Percentiles rank a stretch among this genome's conserved stretches.
phyloP scores from a whole-genome alignment of 768 basidiomycete genomes.

The Suillus americanus region DNA sequence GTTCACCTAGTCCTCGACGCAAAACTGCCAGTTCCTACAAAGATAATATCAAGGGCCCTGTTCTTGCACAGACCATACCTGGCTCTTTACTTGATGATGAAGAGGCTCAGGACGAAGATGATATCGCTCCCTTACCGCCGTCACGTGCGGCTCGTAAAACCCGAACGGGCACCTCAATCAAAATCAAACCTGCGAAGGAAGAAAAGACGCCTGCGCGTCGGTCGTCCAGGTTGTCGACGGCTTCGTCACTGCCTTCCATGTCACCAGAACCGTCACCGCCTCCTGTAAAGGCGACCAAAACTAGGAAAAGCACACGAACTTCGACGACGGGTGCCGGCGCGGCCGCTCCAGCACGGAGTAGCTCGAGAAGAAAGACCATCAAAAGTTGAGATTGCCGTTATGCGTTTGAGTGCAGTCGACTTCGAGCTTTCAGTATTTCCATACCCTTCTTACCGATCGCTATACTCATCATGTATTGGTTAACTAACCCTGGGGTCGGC shows the following conservation, averaged over 20 bases:
- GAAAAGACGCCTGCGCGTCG: slow-evolving; percentile 31
- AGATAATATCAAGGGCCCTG: slow-evolving; percentile 12
- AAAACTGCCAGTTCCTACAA: slow-evolving; percentile 6
- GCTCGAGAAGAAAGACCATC: slow-evolving; percentile 27
- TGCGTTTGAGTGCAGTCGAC: neutral
- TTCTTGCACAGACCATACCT: slow-evolving; percentile 37
- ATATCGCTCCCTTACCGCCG: slow-evolving; percentile 33
- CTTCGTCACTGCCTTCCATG: slow-evolving; percentile 26
- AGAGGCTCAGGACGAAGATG: slow-evolving; percentile 30
- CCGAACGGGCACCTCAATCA: slow-evolving; percentile 11
- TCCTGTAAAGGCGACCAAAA: slow-evolving; percentile 14
- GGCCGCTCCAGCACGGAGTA: slow-evolving; percentile 26
- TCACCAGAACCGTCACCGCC: slow-evolving; percentile 34
- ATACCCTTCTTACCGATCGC: neutral
- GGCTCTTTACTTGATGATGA: slow-evolving; percentile 44
- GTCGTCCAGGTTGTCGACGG: slow-evolving; percentile 39
- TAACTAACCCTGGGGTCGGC: neutral
- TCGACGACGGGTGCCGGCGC: slow-evolving; percentile 12
- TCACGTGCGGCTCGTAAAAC: slow-evolving; percentile 13
- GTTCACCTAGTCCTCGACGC: slow-evolving; percentile 4
- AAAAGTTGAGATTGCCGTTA: slow-evolving; percentile 3
- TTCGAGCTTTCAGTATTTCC: neutral
- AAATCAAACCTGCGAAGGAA: slow-evolving; percentile 19
- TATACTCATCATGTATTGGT: neutral
- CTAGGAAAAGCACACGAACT: slow-evolving; percentile 22